phyloP scores from a whole-genome alignment of 1,284 basidiomycete genomes.

The Leccinum pseudoinsigne region DNA sequence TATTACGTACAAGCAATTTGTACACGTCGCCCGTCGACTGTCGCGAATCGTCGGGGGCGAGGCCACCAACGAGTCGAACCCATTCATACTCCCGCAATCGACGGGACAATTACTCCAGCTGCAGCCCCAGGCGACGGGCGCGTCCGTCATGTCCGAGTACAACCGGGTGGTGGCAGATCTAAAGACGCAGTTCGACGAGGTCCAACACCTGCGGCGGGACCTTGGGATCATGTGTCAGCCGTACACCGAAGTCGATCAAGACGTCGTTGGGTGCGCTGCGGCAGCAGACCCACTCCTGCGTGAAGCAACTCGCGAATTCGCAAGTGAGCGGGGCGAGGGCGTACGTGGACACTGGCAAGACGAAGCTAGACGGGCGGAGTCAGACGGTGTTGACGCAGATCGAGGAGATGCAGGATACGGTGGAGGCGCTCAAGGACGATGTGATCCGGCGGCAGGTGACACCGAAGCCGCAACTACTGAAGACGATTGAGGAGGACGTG shows the following conservation, averaged over 20 bases:
- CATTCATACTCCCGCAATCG: conserved; percentile 53
- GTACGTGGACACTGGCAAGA: too few relatives aligned
- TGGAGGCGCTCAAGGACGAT: too few relatives aligned
- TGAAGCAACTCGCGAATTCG: too few relatives aligned
- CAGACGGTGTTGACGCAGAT: too few relatives aligned
- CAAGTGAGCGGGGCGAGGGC: too few relatives aligned
- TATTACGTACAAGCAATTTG: conserved; percentile 56
- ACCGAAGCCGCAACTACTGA: too few relatives aligned
- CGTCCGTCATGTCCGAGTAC: conserved; percentile 70
- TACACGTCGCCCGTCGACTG: conserved; percentile 65
- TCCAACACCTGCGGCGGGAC: conserved; percentile 91
- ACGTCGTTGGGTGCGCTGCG: too few relatives aligned
- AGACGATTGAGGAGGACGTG: too few relatives aligned
- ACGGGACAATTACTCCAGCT: conserved; percentile 70
- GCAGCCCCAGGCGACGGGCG: conserved; percentile 72
- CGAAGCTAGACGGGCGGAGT: too few relatives aligned
- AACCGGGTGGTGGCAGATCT: conserved; percentile 77
- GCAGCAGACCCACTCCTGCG: too few relatives aligned
- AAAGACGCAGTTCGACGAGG: conserved; percentile 91
- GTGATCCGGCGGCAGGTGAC: too few relatives aligned
- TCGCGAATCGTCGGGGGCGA: conserved; percentile 56
- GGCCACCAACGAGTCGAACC: conserved; percentile 30
- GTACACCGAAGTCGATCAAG: conserved; percentile 43
- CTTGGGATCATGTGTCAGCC: conserved; percentile 92
- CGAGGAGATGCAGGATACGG: too few relatives aligned